Evolutionary conservation across 352 stramenopile genomes (phyloP).

Genomic region (Pythium scleroteichum): DNA sequence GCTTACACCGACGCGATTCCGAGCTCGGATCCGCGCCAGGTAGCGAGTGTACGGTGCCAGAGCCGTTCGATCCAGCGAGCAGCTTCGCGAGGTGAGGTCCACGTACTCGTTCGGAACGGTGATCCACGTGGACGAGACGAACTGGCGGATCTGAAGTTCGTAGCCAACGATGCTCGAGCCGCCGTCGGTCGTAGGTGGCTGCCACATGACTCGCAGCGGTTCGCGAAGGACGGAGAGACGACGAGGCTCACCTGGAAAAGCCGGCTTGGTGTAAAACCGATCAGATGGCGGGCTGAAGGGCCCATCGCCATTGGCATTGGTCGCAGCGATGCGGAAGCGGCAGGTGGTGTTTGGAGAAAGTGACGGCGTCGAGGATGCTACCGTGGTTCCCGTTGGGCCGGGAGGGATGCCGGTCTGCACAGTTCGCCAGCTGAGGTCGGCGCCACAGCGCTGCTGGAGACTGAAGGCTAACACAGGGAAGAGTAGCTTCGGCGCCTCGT

Average conservation of each 20-base stretch:
- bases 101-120: neutral
- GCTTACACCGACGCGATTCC: constrained; percentile 29
- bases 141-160: constrained; percentile 45
- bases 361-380: constrained; percentile 28
- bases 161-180: constrained; percentile 33
- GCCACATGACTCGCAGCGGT: constrained; percentile 40
- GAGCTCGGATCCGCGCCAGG: constrained; percentile 40
- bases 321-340: constrained; percentile 51
- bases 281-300: constrained; percentile 50
- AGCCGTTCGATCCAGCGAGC: constrained; percentile 7
- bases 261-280: constrained; percentile 31
- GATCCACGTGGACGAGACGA: constrained; percentile 48
- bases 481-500: constrained; percentile 4
- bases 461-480: constrained; percentile 50
- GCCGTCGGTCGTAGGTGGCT: constrained; percentile 30
- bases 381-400: constrained; percentile 31
- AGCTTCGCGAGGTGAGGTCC: constrained; percentile 6
- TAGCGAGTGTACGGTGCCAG: constrained; percentile 44
- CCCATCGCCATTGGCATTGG: constrained; percentile 51
- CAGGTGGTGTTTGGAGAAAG: constrained; percentile 46
- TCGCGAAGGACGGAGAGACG: constrained; percentile 27
- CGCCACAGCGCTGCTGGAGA: constrained; percentile 52
- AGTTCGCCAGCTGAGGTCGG: constrained; percentile 48
- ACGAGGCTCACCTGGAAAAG: constrained; percentile 28
- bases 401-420: constrained; percentile 32